Base-by-base conservation (phyloP, 75 land plant species). In the Gnetum montanum region DNA sequence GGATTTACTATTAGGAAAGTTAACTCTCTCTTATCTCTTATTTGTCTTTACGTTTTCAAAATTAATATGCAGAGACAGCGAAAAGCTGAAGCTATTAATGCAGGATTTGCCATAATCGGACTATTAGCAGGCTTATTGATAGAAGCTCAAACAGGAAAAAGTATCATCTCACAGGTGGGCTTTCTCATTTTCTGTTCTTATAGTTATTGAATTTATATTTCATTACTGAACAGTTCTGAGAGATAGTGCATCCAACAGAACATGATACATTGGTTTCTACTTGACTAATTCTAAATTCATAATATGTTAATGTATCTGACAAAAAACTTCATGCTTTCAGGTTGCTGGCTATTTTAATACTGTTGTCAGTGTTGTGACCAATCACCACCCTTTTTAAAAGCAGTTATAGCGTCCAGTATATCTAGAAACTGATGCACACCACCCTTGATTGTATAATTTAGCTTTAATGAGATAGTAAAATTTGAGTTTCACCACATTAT, bases 31-130 rank as follows among this genome's bases (percentile, higher is more conserved):
- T n/a, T n/a, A n/a, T n/a, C n/a, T n/a, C n/a, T n/a, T n/a, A n/a
- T n/a, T n/a, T n/a, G n/a, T n/a, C n/a, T n/a, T n/a, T n/a, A n/a
- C 16, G 1, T 53, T 15, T 41, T 41, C 16, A 41, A 41, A 41
- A 41, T 20, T 11, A 31, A 18, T 8, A 40, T 35, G 24, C 72
- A 95, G 99, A 82, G 78, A 65, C 66, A 63, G 31, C 72, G 81
- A 0, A 53, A 58, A 61, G 69, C 80, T 68, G 99, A 95, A 63
- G 97, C 97, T 31, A 79, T 95, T 22, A 95, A 95, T 72, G 99
- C 97, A 48, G 92, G 79, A 58, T 83, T 76, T 88, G 99, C 99
- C 59, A 84, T 95, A 83, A 67, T 95, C 24, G 99, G 99, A 25
- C 74, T 95, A 4, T 83, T 92, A 20, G 78, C 78, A 58, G 88